These are phyloP conservation scores for Penicillium bovifimosum DNA, from an alignment of 495 filamentous ascomycete genomes.

Conservation along the genomic window DNA sequence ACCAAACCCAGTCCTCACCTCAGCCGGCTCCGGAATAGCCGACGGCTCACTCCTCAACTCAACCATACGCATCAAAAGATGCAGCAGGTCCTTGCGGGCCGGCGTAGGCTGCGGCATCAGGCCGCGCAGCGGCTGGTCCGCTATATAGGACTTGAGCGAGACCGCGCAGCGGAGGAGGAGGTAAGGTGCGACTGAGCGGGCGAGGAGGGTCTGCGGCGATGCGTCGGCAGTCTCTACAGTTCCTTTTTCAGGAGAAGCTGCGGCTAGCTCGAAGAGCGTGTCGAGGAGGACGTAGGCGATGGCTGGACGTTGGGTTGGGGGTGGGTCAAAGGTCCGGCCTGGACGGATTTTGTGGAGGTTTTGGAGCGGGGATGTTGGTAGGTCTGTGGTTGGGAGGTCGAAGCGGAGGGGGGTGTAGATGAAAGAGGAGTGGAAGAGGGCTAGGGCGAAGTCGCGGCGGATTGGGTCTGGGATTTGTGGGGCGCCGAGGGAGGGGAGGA, in stretches of 20 bases:
- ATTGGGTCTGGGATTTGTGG: constrained; percentile 58
- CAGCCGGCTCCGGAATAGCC: constrained; percentile 60
- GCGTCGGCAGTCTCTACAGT: constrained; percentile 2
- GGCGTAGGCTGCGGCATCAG: constrained; percentile 85
- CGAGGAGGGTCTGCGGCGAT: constrained; percentile 51
- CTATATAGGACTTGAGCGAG: constrained; percentile 73
- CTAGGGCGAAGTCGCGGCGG: constrained; percentile 63
- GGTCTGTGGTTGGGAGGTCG: constrained; percentile 50
- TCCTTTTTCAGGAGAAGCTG: constrained; percentile 31
- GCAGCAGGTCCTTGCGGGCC: constrained; percentile 71
- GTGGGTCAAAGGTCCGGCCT: constrained; percentile 65
- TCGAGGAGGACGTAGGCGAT: constrained; percentile 80
- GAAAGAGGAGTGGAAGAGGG: constrained; percentile 78
- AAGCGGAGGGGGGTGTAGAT: constrained; percentile 64
- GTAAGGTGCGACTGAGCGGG: constrained; percentile 73
- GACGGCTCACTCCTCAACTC: constrained; percentile 63
- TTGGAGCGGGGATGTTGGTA: constrained; percentile 49
- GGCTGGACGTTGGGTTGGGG: constrained; percentile 55
- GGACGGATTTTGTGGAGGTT: constrained; percentile 58
- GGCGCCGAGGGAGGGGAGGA: constrained; percentile 69
- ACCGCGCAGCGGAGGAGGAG: constrained; percentile 77
- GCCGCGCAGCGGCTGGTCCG: constrained; percentile 87
- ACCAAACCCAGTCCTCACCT: constrained; percentile 38
- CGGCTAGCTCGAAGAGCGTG: constrained; percentile 70
- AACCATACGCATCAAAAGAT: constrained; percentile 60